phyloP scores from a whole-genome alignment of 2,329 filamentous ascomycete genomes.

The Chrysosphaeria jannelii region DNA sequence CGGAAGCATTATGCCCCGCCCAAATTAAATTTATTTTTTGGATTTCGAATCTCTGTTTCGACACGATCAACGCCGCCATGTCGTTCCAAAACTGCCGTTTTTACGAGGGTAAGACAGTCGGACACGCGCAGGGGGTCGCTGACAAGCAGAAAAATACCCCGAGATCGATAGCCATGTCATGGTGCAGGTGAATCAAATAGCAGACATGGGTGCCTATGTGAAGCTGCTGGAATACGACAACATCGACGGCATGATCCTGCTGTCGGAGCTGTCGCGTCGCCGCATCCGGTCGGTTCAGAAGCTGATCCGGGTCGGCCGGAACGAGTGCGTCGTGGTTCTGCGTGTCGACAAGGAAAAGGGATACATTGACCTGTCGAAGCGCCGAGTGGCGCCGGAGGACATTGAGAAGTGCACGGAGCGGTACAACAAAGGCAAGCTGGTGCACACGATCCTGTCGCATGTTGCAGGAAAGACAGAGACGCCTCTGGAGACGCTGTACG shows the following conservation, averaged over 20 bases:
- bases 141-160: constrained; percentile 30
- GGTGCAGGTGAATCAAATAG: constrained; percentile 88
- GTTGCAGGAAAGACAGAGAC: constrained; percentile 89
- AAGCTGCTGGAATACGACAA: constrained; percentile 99
- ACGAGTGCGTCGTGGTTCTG: constrained; percentile 94
- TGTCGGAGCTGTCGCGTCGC: constrained; percentile 87
- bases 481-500: constrained; percentile 84
- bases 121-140: not conserved
- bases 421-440: constrained; percentile 99
- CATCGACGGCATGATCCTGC: constrained; percentile 98
- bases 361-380: constrained; percentile 97
- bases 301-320: constrained; percentile 88
- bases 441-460: constrained; percentile 95
- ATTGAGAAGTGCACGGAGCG: constrained; percentile 96
- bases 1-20: no score
- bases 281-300: constrained; percentile 98
- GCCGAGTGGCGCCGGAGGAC: constrained; percentile 89
- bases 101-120: constrained; percentile 8
- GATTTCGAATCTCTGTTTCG: not conserved
- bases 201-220: constrained; percentile 98
- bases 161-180: constrained; percentile 99
- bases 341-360: constrained; percentile 98
- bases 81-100: constrained; percentile 12
- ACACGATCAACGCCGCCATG: constrained; percentile 8
- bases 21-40: no score